Percentiles rank a stretch among this genome's conserved stretches.
Evolutionary conservation across 192 early-diverging fungal genomes (phyloP).

Genomic region (Entomortierella chlamydospora): DNA sequence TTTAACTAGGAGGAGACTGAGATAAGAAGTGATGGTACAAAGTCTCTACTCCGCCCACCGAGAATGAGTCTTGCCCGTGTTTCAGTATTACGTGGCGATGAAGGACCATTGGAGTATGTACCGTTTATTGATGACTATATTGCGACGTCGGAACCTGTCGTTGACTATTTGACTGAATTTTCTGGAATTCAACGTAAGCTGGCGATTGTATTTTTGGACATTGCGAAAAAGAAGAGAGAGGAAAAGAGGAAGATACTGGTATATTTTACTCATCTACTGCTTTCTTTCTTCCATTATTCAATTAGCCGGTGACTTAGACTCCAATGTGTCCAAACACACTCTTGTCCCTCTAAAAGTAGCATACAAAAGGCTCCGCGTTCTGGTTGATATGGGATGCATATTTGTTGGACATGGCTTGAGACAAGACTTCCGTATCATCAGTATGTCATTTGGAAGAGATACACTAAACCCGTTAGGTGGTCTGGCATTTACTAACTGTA

Average conservation of each 20-base stretch:
- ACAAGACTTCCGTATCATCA: conserved; percentile 96
- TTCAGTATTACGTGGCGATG: conserved; percentile 86
- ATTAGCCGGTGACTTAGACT: conserved; percentile 85
- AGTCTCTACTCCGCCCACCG: conserved; percentile 82
- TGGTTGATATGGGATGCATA: conserved; percentile 90
- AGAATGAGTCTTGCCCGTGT: conserved; percentile 89
- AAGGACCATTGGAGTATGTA: conserved; percentile 73
- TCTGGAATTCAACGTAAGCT: conserved; percentile 87
- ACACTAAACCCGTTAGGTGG: too few relatives aligned
- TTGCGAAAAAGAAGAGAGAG: too few relatives aligned
- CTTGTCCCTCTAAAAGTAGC: conserved; percentile 94
- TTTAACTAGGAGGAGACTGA: conserved; percentile 83
- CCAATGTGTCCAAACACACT: conserved; percentile 73
- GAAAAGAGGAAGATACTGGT: too few relatives aligned
- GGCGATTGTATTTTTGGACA: not conserved
- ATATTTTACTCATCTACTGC: not conserved
- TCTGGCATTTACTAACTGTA: too few relatives aligned
- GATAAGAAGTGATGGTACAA: conserved; percentile 92
- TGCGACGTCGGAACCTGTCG: conserved; percentile 82
- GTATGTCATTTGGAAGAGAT: conserved; percentile 57
- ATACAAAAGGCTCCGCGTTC: conserved; percentile 89
- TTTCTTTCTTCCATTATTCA: not conserved
- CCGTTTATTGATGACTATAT: conserved; percentile 99
- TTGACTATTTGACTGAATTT: conserved; percentile 93
- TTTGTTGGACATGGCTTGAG: conserved; percentile 96